phyloP scores from a whole-genome alignment of 2,329 filamentous ascomycete genomes.

The Paraphoma sp. region DNA sequence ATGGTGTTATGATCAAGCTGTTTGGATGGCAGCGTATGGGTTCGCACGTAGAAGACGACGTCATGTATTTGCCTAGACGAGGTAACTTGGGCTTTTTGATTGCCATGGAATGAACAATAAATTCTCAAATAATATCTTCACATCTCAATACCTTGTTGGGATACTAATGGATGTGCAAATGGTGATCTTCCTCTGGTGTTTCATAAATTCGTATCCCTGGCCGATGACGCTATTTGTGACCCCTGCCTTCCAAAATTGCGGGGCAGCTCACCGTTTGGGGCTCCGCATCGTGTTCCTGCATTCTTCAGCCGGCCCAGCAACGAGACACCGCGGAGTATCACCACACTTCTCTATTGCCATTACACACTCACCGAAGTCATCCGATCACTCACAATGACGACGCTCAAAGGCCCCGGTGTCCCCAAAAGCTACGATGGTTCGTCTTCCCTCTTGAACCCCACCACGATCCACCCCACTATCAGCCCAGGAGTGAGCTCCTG shows the following conservation, averaged over 20 bases:
- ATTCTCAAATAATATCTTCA: background rate
- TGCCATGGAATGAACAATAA: slow-evolving; percentile 3
- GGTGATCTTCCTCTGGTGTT: slow-evolving; percentile 1
- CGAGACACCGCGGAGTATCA: background rate
- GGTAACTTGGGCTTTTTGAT: slow-evolving; percentile 9
- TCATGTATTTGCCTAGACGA: slow-evolving; percentile 17
- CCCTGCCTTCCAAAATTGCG: slow-evolving; percentile 18
- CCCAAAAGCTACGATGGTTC: slow-evolving; percentile 64
- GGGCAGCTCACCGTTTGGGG: slow-evolving; percentile 12
- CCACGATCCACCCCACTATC: slow-evolving; percentile 1
- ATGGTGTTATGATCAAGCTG: slow-evolving; percentile 24
- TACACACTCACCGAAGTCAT: background rate
- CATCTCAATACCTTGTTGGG: background rate
- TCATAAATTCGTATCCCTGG: slow-evolving; percentile 9
- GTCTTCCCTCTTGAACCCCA: slow-evolving; percentile 20
- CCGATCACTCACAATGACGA: slow-evolving; percentile 50
- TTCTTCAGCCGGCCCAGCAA: slow-evolving; percentile 24
- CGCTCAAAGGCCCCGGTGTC: slow-evolving; percentile 69
- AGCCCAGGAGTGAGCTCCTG: background rate
- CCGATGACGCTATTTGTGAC: slow-evolving; percentile 21
- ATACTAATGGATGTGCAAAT: background rate
- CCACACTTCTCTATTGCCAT: background rate
- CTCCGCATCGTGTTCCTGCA: slow-evolving; percentile 29
- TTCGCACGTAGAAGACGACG: slow-evolving; percentile 22
- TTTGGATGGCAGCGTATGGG: slow-evolving; percentile 25